phyloP scores from a whole-genome alignment of 805 yeast species.

The Teunomyces lycoperdinae region DNA sequence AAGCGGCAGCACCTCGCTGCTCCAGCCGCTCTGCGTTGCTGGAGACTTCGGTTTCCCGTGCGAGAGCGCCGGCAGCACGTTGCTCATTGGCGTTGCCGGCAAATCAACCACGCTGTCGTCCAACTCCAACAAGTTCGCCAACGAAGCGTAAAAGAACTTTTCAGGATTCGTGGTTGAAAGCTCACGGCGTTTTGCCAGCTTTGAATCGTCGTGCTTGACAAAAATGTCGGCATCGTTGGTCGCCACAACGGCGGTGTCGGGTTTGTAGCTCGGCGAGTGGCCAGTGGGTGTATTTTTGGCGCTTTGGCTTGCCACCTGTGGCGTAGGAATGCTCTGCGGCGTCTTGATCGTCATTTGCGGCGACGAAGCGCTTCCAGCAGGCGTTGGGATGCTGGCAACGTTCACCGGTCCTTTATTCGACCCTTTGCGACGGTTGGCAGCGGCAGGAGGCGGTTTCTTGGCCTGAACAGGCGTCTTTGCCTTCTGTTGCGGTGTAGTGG shows the following conservation, averaged over 20 bases:
- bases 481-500: not conserved
- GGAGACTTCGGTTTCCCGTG: slow-evolving; percentile 28
- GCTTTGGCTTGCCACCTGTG: slow-evolving; percentile 37
- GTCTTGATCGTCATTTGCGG: slow-evolving; percentile 43
- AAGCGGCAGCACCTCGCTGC: slow-evolving; percentile 44
- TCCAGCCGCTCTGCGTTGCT: slow-evolving; percentile 25
- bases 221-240: slow-evolving; percentile 20
- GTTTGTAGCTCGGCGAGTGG: slow-evolving; percentile 32
- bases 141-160: slow-evolving; percentile 48
- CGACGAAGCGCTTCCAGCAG: slow-evolving; percentile 34
- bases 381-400: slow-evolving; percentile 31
- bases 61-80: slow-evolving; percentile 25
- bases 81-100: slow-evolving; percentile 22
- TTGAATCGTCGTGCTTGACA: slow-evolving; percentile 35
- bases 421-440: slow-evolving; percentile 18
- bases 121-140: slow-evolving; percentile 49
- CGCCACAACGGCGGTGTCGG: slow-evolving; percentile 5
- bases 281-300: slow-evolving; percentile 42
- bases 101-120: slow-evolving; percentile 35
- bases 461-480: slow-evolving; percentile 5
- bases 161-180: slow-evolving; percentile 46
- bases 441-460: slow-evolving; percentile 9
- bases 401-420: slow-evolving; percentile 23
- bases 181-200: slow-evolving; percentile 45
- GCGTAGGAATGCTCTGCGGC: slow-evolving; percentile 43